A percentile compares a stretch with the other conserved stretches of the same genome.
phyloP scores from a whole-genome alignment of 2,329 filamentous ascomycete species.

The Claviceps africana region DNA sequence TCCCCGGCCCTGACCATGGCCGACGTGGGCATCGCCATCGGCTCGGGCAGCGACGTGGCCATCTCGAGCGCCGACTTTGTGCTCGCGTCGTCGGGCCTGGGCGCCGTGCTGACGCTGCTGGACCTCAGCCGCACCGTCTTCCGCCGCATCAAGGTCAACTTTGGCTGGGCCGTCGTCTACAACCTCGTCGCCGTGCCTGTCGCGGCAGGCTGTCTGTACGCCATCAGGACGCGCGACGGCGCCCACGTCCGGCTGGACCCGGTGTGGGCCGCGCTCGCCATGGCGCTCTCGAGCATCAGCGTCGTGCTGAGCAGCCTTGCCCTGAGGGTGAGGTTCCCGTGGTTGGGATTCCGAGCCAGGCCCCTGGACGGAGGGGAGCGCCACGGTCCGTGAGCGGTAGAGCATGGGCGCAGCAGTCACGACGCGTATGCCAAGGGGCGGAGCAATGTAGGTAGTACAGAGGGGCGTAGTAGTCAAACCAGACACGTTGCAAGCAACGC shows the following conservation, averaged over 20 bases:
- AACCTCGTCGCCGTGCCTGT: conserved; percentile 67
- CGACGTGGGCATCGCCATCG: conserved; percentile 74
- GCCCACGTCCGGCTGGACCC: conserved; percentile 54
- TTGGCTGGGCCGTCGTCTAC: conserved; percentile 73
- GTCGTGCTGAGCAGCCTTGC: conserved; percentile 72
- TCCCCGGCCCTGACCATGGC: conserved; percentile 66
- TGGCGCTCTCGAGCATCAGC: conserved; percentile 84
- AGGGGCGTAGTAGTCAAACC: too few species aligned
- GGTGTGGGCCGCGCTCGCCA: conserved; percentile 79
- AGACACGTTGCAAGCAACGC: too few species aligned
- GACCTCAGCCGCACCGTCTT: conserved; percentile 60
- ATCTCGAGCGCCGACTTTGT: conserved; percentile 73
- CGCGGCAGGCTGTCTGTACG: conserved; percentile 66
- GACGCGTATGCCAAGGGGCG: too few species aligned
- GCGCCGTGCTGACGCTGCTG: conserved; percentile 58
- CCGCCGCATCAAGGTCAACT: conserved; percentile 68
- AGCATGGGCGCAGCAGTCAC: too few species aligned
- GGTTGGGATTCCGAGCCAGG: conserved; percentile 27
- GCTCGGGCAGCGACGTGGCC: conserved; percentile 71
- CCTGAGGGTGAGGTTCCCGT: conserved; percentile 38
- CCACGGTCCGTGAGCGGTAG: too few species aligned
- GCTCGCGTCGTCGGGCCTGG: conserved; percentile 57
- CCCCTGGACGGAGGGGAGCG: not conserved
- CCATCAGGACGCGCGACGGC: conserved; percentile 30
- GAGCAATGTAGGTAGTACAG: too few species aligned